phyloP scores from a whole-genome alignment of 2,329 filamentous ascomycete species.

The Epichloe hybrida region DNA sequence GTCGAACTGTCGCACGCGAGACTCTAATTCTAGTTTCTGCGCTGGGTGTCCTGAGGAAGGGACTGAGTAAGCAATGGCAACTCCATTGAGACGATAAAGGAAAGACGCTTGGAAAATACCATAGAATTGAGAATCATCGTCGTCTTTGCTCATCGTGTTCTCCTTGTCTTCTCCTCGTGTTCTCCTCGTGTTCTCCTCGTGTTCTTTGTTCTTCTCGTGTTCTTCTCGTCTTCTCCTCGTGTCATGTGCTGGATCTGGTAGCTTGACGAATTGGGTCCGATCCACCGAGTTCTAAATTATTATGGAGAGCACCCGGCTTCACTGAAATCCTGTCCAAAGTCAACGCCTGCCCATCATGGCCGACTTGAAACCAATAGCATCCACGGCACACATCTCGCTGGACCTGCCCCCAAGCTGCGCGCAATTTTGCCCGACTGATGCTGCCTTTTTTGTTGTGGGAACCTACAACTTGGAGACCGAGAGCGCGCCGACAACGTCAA shows the following conservation, averaged over 20 bases:
- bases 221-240: neutral
- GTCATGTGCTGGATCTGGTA: neutral
- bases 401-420: conserved; percentile 65
- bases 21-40: conserved; percentile 31
- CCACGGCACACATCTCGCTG: conserved; percentile 37
- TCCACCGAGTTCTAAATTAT: neutral
- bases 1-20: conserved; percentile 38
- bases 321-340: too few species aligned
- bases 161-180: too few species aligned
- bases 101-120: neutral
- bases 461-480: conserved; percentile 64
- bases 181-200: too few species aligned
- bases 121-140: neutral
- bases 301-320: too few species aligned
- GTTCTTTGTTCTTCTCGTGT: too few species aligned
- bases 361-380: conserved; percentile 17
- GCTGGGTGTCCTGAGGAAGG: conserved; percentile 39
- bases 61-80: neutral
- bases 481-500: conserved; percentile 10
- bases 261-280: neutral
- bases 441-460: conserved; percentile 61
- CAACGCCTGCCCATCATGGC: conserved; percentile 10
- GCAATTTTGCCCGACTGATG: conserved; percentile 53
- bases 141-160: neutral
- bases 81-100: neutral